Evolutionary conservation across 192 early-diverging fungal genomes (phyloP).

Genomic region (Mortierella hygrophila): DNA sequence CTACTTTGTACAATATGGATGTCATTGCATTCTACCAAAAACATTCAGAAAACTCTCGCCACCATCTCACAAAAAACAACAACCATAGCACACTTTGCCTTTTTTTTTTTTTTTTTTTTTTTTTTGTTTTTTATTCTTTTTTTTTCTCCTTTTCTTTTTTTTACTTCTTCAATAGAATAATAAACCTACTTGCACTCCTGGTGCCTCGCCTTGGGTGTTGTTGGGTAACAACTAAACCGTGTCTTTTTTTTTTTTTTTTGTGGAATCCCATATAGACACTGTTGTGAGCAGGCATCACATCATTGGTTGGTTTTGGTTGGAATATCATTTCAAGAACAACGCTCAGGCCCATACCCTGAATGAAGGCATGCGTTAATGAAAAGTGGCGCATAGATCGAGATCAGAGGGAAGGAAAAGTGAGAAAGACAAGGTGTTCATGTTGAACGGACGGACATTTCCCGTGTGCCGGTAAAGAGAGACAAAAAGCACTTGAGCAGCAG

Average conservation of each 20-base stretch:
- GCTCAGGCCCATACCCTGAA: not conserved
- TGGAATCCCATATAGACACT: not conserved
- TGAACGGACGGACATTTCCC: not conserved
- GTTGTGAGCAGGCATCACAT: not conserved
- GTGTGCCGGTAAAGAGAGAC: not conserved
- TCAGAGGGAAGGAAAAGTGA: not conserved
- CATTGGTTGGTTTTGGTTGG: not conserved
- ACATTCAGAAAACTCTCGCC: not conserved
- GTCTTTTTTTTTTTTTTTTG: not conserved
- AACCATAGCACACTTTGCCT: not conserved
- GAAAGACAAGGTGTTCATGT: not conserved
- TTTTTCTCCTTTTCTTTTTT: not conserved
- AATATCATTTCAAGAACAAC: not conserved
- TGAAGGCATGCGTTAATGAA: not conserved
- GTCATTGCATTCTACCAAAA: conserved; percentile 1
- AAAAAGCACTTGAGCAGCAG: not conserved
- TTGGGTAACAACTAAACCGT: not conserved
- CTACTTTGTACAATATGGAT: conserved; percentile 2
- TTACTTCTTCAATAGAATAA: not conserved
- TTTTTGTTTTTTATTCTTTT: not conserved
- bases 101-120: not conserved
- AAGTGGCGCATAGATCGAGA: not conserved
- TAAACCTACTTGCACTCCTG: not conserved
- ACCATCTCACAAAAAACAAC: not conserved
- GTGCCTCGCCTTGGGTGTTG: not conserved